Conservation (phyloP, 2,329 filamentous ascomycete species). For the Atkinsonella hypoxylon region DNA sequence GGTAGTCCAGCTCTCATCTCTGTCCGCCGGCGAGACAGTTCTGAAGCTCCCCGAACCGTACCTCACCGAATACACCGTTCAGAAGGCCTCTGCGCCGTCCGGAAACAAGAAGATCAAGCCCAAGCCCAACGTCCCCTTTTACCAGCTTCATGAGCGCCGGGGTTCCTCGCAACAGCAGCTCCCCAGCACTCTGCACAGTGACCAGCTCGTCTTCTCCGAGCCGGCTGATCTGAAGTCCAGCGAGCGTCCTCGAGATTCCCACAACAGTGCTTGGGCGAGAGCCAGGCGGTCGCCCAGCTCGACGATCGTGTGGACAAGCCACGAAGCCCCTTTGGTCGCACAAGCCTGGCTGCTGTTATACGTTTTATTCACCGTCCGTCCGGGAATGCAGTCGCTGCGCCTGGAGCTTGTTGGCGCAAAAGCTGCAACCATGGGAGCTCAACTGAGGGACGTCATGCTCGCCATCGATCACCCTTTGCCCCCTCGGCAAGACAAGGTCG, state of each 20-base stretch:
- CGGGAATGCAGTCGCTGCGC: conserved; percentile 35
- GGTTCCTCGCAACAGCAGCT: conserved; percentile 15
- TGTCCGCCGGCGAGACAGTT: conserved; percentile 25
- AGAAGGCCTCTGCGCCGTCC: conserved; percentile 17
- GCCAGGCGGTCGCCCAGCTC: conserved; percentile 40
- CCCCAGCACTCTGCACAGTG: conserved; percentile 20
- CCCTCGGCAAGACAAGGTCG: conserved; percentile 18
- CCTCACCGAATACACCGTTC: conserved; percentile 31
- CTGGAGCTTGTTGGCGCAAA: conserved; percentile 30
- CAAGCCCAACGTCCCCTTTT: conserved; percentile 15
- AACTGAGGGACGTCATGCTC: conserved; percentile 35
- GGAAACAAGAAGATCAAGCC: neutral
- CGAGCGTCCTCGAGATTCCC: conserved; percentile 35
- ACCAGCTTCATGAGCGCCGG: conserved; percentile 23
- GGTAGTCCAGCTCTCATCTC: conserved; percentile 12
- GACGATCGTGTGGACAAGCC: conserved; percentile 30
- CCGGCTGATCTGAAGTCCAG: conserved; percentile 35
- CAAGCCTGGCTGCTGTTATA: conserved; percentile 44
- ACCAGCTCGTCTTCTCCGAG: conserved; percentile 31
- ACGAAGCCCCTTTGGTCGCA: conserved; percentile 29
- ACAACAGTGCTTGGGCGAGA: conserved; percentile 46
- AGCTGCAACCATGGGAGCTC: conserved; percentile 22
- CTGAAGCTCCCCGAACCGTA: conserved; percentile 39
- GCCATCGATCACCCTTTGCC: conserved; percentile 35
- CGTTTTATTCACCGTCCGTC: conserved; percentile 37